Evolutionary conservation across 306 rosid genomes (phyloP).

Genomic region (Leucaena leucocephala): DNA sequence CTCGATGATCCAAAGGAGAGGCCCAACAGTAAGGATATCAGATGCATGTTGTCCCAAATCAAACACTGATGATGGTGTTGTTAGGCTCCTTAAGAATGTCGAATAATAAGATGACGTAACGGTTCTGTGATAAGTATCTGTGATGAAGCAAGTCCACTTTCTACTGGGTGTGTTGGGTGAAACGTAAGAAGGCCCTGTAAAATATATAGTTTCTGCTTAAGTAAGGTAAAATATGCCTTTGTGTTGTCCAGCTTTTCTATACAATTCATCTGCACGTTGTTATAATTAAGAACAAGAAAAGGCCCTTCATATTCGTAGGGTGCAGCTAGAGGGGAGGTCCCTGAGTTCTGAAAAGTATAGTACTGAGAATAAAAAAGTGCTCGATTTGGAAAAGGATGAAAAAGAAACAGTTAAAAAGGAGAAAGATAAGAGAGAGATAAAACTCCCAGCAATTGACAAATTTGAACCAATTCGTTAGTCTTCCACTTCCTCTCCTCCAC

Average conservation of each 20-base stretch:
- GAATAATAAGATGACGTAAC: slow-evolving; percentile 2
- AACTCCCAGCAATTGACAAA: not conserved
- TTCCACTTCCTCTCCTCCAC: not conserved
- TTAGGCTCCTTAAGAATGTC: not conserved
- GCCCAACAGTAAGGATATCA: slow-evolving; percentile 85
- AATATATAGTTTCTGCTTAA: not conserved
- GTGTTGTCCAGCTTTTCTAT: not conserved
- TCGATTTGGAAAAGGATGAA: not conserved
- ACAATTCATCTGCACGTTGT: not conserved
- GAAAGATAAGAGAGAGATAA: not conserved
- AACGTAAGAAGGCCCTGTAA: slow-evolving; percentile 1
- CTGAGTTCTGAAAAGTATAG: not conserved
- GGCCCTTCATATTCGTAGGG: not conserved
- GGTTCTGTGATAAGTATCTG: not conserved
- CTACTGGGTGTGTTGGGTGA: slow-evolving; percentile 11
- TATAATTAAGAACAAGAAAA: not conserved
- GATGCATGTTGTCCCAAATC: slow-evolving; percentile 82
- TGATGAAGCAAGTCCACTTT: not conserved
- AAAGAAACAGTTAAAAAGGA: not conserved
- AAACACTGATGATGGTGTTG: slow-evolving; percentile 42
- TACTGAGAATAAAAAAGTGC: not conserved
- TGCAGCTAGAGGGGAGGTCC: not conserved
- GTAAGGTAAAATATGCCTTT: not conserved
- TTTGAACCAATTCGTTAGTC: not conserved
- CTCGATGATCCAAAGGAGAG: slow-evolving; percentile 81